Evolutionary conservation across 2,329 filamentous ascomycete species (phyloP).

Genomic region (Lachnellula willkommii): DNA sequence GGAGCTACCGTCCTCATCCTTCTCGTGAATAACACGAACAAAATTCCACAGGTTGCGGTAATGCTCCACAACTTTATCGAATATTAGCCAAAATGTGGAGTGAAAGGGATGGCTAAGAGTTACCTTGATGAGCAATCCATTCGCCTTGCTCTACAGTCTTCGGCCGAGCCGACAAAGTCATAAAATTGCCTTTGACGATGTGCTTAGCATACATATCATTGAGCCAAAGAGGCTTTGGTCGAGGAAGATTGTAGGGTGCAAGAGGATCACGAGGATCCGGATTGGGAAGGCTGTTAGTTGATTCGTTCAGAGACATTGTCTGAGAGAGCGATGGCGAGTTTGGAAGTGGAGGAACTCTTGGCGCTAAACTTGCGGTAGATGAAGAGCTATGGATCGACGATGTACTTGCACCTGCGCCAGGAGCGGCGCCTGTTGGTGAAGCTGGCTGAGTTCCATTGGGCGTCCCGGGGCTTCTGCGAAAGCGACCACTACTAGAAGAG

Average conservation of each 20-base stretch:
- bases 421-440: constrained; percentile 40
- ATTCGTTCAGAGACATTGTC: constrained; percentile 64
- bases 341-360: constrained; percentile 56
- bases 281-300: constrained; percentile 26
- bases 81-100: constrained; percentile 1
- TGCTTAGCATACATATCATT: constrained; percentile 71
- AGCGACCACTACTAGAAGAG: constrained; percentile 48
- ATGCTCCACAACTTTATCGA: constrained; percentile 73
- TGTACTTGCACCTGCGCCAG: constrained; percentile 29
- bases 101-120: constrained; percentile 2
- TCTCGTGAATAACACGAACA: constrained; percentile 81
- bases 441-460: constrained; percentile 44
- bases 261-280: constrained; percentile 44
- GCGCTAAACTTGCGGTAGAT: constrained; percentile 44
- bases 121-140: constrained; percentile 94
- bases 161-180: constrained; percentile 87
- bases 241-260: constrained; percentile 58
- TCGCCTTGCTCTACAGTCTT: constrained; percentile 92
- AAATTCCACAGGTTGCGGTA: constrained; percentile 85
- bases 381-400: constrained; percentile 37
- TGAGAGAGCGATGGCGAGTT: constrained; percentile 60
- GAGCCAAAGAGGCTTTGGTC: constrained; percentile 67
- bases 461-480: constrained; percentile 50
- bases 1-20: constrained; percentile 68
- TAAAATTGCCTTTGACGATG: constrained; percentile 95